These are phyloP conservation scores for Neoarthrinium moseri DNA, from an alignment of 2,329 filamentous ascomycete genomes.

Conservation along the genomic window DNA sequence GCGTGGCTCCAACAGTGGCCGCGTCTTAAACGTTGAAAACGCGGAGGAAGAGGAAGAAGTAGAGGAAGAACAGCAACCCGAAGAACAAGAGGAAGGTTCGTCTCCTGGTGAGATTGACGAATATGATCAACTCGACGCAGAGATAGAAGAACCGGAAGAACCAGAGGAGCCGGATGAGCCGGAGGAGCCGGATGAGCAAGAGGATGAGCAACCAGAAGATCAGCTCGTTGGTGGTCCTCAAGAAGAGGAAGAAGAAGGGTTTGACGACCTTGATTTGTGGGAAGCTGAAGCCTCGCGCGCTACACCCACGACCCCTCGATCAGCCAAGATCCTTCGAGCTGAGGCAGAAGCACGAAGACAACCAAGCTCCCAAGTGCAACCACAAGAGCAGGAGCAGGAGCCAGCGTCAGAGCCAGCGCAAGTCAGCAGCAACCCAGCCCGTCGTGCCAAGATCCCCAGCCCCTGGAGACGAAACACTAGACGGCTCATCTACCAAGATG, in stretches of 20 bases:
- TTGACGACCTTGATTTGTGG: constrained; percentile 51
- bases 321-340: constrained; percentile 15
- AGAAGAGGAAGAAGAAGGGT: constrained; percentile 9
- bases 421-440: constrained; percentile 17
- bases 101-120: constrained; percentile 1
- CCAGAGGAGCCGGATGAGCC: not conserved
- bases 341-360: constrained; percentile 17
- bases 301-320: constrained; percentile 38
- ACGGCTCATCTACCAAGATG: constrained; percentile 29
- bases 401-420: not conserved
- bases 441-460: constrained; percentile 33
- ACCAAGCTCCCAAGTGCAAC: constrained; percentile 6
- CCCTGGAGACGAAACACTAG: constrained; percentile 37
- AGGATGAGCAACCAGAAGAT: constrained; percentile 3
- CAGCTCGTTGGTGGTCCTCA: not conserved
- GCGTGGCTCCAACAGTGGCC: constrained; percentile 13
- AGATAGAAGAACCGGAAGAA: constrained; percentile 5
- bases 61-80: constrained; percentile 11
- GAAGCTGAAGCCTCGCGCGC: constrained; percentile 54
- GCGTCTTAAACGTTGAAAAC: constrained; percentile 15
- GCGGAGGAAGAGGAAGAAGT: constrained; percentile 17
- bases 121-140: constrained; percentile 3
- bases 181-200: constrained; percentile 6
- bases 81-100: constrained; percentile 10
- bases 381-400: not conserved